Base-by-base conservation (phyloP, 2,329 filamentous ascomycete species). In the Fusarium chaquense region DNA sequence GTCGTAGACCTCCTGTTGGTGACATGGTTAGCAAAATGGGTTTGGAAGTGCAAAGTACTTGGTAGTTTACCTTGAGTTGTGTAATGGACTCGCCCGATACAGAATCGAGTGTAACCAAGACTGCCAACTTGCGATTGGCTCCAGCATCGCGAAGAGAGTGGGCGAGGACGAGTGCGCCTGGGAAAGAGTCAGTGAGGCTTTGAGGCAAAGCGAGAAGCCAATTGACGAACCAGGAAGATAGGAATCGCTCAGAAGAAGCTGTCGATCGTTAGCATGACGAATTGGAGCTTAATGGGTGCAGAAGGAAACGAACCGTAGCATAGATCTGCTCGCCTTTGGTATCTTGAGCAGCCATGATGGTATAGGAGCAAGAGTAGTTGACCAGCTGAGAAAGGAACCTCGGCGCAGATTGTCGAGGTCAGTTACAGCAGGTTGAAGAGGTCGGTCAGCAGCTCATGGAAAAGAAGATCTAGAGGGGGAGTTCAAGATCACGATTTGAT, bases 81-180 rank as follows among this genome's bases (percentile, higher is more conserved):
- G 87, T 85, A 64, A 98, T 86, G 49, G 92, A 93, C 55, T 91
- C 90, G 56, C 86, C 82, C 35, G 92, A 92, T 51, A 99, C 85
- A 20, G 87, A 90, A 75, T 97, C 94, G 57, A 91, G 85, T 6
- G 94, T 97, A 78, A 97, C 89, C 74, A 98, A 84, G 73, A 92
- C 91, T 64, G 91, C 94, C 74, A 99, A 85, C 83, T 93, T 95
- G 62, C 63, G 65, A 72, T 85, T 89, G 38, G 94, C 93, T 60
- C 93, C 93, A 75, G 90, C 91, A 90, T 99, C 96, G 81, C 93
- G 92, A 60, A 99, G 84, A 35, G 96, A 98, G 83, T 98, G 94
- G 66, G 94, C 94, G 69, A 99, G 89, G 47, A 99, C 94, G 74
- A 96, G 89, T 64, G 94, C 95, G 79, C 96, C 95, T 97, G 73